Evolutionary conservation across 441 rosid species (phyloP).

Genomic region (Pelargonium myrrhifolium): DNA sequence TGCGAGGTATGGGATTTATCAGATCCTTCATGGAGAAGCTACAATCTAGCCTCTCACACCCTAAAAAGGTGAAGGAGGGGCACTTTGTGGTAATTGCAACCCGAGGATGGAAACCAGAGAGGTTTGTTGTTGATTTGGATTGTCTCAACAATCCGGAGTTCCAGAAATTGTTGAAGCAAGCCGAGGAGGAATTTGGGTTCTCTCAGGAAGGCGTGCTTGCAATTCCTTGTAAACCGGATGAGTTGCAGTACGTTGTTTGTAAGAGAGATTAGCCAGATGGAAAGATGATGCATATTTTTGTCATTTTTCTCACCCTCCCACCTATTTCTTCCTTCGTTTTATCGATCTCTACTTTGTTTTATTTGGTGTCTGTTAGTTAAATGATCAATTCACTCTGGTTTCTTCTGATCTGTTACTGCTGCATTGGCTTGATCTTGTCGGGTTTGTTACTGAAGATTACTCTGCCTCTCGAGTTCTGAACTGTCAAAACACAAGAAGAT

Average conservation of each 20-base stretch:
- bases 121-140: constrained; percentile 24
- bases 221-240: constrained; percentile 64
- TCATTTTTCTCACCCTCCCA: background rate
- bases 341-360: background rate
- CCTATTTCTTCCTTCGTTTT: background rate
- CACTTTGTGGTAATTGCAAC: constrained; percentile 41
- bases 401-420: background rate
- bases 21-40: constrained; percentile 16
- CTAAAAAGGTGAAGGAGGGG: constrained; percentile 28
- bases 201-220: constrained; percentile 27
- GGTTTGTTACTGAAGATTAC: background rate
- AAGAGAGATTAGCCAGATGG: background rate
- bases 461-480: background rate
- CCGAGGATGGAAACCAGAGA: constrained; percentile 26
- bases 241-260: constrained; percentile 37
- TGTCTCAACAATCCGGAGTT: constrained; percentile 30
- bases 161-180: constrained; percentile 26
- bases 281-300: background rate
- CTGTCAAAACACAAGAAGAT: background rate
- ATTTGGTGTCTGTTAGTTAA: background rate
- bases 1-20: constrained; percentile 10
- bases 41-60: constrained; percentile 6
- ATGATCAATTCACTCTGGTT: background rate
- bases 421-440: background rate
- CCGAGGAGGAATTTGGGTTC: constrained; percentile 33